Conservation (phyloP, 305 asterid genomes). For the Fraxinus albicans region DNA sequence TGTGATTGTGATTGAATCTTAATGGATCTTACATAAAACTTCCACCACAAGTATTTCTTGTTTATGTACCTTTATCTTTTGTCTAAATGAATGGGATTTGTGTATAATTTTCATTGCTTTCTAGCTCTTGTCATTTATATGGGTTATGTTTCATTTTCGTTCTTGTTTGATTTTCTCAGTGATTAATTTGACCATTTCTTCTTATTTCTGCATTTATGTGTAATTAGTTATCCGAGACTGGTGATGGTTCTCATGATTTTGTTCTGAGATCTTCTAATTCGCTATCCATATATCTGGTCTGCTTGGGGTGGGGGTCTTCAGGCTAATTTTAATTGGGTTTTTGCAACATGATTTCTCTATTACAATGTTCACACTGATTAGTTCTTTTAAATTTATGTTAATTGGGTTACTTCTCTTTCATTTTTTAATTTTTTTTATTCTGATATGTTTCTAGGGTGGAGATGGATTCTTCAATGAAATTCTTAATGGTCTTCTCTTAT, state of each 20-base stretch:
- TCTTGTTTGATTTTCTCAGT: not conserved
- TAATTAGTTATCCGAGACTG: not conserved
- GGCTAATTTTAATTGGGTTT: not conserved
- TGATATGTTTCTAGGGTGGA: constrained; percentile 71
- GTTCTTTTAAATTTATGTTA: not conserved
- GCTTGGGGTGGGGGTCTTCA: not conserved
- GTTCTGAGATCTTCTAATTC: not conserved
- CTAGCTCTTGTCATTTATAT: not conserved
- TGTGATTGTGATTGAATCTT: not conserved
- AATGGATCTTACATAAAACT: not conserved
- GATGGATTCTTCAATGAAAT: constrained; percentile 95
- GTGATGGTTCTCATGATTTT: not conserved
- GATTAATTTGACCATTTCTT: constrained; percentile 1
- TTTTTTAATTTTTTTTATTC: constrained; percentile 1
- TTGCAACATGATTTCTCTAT: constrained; percentile 5
- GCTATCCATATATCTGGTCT: constrained; percentile 1
- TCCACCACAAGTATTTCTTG: not conserved
- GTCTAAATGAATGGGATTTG: not conserved
- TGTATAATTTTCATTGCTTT: not conserved
- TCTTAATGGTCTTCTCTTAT: constrained; percentile 77
- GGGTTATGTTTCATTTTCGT: not conserved
- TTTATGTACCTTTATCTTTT: not conserved
- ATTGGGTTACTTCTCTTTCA: constrained; percentile 11
- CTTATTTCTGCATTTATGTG: not conserved
- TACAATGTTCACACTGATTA: not conserved